Conservation (phyloP, 2,329 filamentous ascomycete genomes). For the Claviceps purpurea region DNA sequence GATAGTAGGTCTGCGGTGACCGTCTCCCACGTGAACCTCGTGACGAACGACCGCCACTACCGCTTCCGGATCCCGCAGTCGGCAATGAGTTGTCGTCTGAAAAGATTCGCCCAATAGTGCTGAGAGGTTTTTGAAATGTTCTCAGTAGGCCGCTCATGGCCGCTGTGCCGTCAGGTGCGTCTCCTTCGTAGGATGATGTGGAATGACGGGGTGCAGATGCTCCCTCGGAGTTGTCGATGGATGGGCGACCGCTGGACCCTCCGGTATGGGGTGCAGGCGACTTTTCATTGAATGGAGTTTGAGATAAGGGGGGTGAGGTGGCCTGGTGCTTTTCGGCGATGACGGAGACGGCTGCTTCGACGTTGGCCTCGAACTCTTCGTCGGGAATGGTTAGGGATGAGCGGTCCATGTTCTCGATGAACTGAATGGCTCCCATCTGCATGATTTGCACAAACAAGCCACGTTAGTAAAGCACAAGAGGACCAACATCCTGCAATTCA, state of each 20-base stretch:
- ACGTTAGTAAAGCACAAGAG: not conserved
- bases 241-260: conserved; percentile 25
- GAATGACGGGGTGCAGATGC: conserved; percentile 34
- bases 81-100: conserved; percentile 47
- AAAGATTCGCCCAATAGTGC: conserved; percentile 89
- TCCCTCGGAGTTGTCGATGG: conserved; percentile 24
- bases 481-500: too few species aligned
- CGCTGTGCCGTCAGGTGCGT: conserved; percentile 58
- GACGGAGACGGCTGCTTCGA: conserved; percentile 89
- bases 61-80: conserved; percentile 17
- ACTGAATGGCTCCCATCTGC: conserved; percentile 84
- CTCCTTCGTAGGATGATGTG: conserved; percentile 40
- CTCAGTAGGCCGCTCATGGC: conserved; percentile 75
- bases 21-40: conserved; percentile 17
- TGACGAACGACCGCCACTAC: conserved; percentile 21
- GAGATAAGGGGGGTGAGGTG: conserved; percentile 31
- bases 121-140: conserved; percentile 81
- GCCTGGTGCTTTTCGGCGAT: conserved; percentile 80
- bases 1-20: conserved; percentile 16
- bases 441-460: not conserved
- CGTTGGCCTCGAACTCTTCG: conserved; percentile 88
- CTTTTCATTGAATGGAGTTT: conserved; percentile 32
- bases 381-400: conserved; percentile 88
- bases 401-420: conserved; percentile 90
- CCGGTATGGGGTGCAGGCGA: conserved; percentile 10